These are phyloP conservation scores for Sporothrix brasiliensis DNA, from an alignment of 2,329 filamentous ascomycete genomes.

Conservation along the genomic window DNA sequence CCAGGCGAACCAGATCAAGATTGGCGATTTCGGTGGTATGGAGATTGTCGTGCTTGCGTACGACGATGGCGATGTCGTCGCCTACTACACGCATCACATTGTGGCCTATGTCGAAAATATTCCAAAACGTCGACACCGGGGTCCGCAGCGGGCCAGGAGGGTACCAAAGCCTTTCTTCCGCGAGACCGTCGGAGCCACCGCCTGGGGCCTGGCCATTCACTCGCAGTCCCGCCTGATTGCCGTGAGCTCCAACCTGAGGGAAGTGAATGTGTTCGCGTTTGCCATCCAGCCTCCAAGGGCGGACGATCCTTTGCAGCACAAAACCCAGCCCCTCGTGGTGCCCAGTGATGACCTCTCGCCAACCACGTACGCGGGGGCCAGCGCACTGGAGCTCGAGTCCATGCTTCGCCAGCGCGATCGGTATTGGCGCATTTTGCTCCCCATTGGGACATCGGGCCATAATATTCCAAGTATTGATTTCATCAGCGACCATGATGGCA, in stretches of 20 bases:
- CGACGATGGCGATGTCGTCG: conserved; percentile 75
- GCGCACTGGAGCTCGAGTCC: conserved; percentile 40
- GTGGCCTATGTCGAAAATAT: conserved; percentile 47
- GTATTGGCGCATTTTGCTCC: conserved; percentile 56
- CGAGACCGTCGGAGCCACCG: conserved; percentile 74
- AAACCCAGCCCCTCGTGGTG: conserved; percentile 18
- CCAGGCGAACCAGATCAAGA: conserved; percentile 68
- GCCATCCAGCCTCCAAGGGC: conserved; percentile 38
- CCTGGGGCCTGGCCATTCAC: conserved; percentile 89
- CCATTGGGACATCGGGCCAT: conserved; percentile 45
- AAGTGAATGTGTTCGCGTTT: conserved; percentile 58
- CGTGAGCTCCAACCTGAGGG: conserved; percentile 72
- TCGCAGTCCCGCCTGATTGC: conserved; percentile 80
- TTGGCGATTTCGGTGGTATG: conserved; percentile 68
- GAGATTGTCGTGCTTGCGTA: conserved; percentile 70
- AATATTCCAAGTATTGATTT: conserved; percentile 62
- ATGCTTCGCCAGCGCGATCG: conserved; percentile 48
- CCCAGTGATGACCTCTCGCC: conserved; percentile 36
- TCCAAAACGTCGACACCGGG: conserved; percentile 17
- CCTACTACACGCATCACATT: conserved; percentile 65
- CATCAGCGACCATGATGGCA: conserved; percentile 50
- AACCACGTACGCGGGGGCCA: conserved; percentile 33
- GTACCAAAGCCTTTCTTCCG: conserved; percentile 62
- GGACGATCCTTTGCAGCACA: conserved; percentile 35
- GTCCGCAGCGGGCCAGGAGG: not conserved